Percentiles rank a stretch among this genome's conserved stretches.
Conservation (phyloP, 1,139 yeast species). For the Yamadazyma sp. region DNA sequence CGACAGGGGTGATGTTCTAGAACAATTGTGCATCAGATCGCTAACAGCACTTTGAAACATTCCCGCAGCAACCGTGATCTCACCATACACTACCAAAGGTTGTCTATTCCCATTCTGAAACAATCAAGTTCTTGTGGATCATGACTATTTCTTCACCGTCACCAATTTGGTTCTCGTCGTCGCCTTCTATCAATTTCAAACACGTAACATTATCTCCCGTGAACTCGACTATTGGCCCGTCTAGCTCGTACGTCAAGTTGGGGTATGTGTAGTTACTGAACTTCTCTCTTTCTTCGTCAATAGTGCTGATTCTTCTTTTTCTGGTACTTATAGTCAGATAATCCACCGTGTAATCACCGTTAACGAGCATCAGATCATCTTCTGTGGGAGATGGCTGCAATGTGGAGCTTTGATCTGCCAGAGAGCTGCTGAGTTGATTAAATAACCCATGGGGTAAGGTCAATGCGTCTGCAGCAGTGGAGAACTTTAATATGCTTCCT, state of each 20-base stretch:
- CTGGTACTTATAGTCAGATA: constrained; percentile 8
- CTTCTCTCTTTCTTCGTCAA: constrained; percentile 58
- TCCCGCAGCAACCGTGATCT: too few species aligned
- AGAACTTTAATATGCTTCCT: background rate
- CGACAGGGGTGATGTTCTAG: too few species aligned
- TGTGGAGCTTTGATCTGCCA: constrained; percentile 4
- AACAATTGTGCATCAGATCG: too few species aligned
- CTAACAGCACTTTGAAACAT: too few species aligned
- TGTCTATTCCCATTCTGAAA: constrained; percentile 54
- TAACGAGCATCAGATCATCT: constrained; percentile 24
- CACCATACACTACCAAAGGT: too few species aligned
- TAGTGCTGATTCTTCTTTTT: constrained; percentile 41
- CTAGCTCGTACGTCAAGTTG: constrained; percentile 42
- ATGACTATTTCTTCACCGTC: constrained; percentile 21
- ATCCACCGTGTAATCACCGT: constrained; percentile 17
- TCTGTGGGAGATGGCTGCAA: constrained; percentile 22
- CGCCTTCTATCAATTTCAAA: constrained; percentile 21
- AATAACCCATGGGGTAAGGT: background rate
- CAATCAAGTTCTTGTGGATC: constrained; percentile 31
- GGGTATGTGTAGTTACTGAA: constrained; percentile 54
- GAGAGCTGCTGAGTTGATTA: background rate
- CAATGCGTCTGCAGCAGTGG: background rate
- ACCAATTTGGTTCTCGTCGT: constrained; percentile 11
- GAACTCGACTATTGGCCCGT: constrained; percentile 62
- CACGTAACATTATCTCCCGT: constrained; percentile 51